These are phyloP conservation scores for Henckelia pumila DNA, from an alignment of 257 asterid genomes.

Conservation along the genomic window DNA sequence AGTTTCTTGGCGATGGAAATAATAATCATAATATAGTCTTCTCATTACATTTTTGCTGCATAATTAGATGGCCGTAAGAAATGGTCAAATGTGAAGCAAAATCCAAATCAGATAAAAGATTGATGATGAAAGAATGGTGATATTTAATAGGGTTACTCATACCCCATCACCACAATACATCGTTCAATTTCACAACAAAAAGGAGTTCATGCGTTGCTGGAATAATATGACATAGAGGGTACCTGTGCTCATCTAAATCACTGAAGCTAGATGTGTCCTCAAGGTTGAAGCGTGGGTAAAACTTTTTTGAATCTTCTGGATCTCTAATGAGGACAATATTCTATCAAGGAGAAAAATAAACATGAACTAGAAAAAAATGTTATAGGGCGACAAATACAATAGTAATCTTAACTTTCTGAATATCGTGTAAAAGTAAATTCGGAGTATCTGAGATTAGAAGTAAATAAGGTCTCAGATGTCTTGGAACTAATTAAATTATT, in stretches of 20 bases:
- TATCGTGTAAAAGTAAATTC: neutral
- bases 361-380: neutral
- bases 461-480: conserved; percentile 4
- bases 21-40: conserved; percentile 82
- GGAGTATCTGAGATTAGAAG: neutral
- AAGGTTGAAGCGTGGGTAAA: conserved; percentile 90
- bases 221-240: neutral
- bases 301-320: conserved; percentile 74
- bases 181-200: neutral
- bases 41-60: conserved; percentile 79
- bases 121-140: neutral
- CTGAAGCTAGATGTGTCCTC: conserved; percentile 82
- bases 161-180: neutral
- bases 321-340: conserved; percentile 80
- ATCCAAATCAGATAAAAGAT: neutral
- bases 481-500: conserved; percentile 4
- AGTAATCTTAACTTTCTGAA: neutral
- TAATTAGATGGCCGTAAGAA: conserved; percentile 20
- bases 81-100: neutral
- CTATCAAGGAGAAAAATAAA: conserved; percentile 39
- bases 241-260: conserved; percentile 78
- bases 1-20: conserved; percentile 87
- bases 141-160: neutral
- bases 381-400: neutral
- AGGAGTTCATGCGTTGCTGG: neutral